Evolutionary conservation across 176 grass and related monocot genomes (phyloP), one percentile per base, ranked within the genome.

Genomic region (Zea luxurians): DNA sequence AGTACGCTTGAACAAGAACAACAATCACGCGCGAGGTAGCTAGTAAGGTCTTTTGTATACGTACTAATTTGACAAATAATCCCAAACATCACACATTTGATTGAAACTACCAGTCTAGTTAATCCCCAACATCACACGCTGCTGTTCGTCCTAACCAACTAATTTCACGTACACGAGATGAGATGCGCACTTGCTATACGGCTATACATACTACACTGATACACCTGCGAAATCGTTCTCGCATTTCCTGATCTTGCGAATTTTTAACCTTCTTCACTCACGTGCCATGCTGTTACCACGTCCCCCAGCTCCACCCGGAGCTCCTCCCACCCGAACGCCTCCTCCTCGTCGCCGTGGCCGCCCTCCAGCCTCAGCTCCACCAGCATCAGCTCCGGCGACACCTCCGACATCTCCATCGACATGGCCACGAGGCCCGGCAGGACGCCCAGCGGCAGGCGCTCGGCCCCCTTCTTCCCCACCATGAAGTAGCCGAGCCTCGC

Each of bases 381-480:
- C 1, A 98, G 87, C 65, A 92, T 82, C 44, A 98, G 83, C 52
- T 81, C 74, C 16, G 61, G 76, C 10, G 78, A 81, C 52, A 98
- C 77, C 65, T 92, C 95, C 10, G 87, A 88, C 65, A 98, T 80
- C 79, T 92, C 89, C 50, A 98, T 87, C 0, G 92, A 84, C 77
- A 98, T 66, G 35, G 86, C 84, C 37, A 83, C 74, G 35, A 93
- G 73, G 1, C 91, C 91, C 0, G 88, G 82, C 48, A 93, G 8
- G 48, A 77, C 73, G 17, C 81, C 78, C 2, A 84, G 73, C 6
- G 81, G 78, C 6, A 83, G 72, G 8, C 75, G 80, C 40, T 93
- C 85, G 8, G 34, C 70, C 0, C 68, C 65, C 48, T 94, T 92
- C 84, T 63, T 90, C 35, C 76, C 81, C 68, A 88, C 87, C 60